Evolutionary conservation across 768 basidiomycete species (phyloP).

Genomic region (Lactarius quietus): DNA sequence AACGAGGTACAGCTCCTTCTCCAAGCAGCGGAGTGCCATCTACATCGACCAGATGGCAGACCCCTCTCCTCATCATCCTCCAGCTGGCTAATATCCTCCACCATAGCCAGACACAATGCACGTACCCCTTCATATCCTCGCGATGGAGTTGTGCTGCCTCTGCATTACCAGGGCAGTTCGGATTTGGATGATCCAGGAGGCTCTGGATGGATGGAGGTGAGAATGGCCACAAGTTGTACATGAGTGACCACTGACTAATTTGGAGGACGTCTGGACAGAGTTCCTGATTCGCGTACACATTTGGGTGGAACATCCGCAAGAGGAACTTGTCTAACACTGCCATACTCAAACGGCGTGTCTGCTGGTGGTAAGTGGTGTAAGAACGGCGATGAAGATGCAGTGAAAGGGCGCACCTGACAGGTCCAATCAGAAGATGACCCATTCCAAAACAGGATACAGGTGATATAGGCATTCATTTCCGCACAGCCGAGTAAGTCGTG

Average conservation of each 20-base stretch:
- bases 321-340: no score
- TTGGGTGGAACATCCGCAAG: slow-evolving; percentile 98
- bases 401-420: no score
- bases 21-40: no score
- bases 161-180: slow-evolving; percentile 96
- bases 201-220: slow-evolving; percentile 97
- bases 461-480: no score
- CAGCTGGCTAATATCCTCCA: slow-evolving; percentile 94
- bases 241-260: slow-evolving; percentile 98
- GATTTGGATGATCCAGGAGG: slow-evolving; percentile 95
- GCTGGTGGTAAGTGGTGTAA: no score
- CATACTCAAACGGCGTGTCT: no score
- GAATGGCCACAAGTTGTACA: slow-evolving; percentile 97
- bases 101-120: slow-evolving; percentile 89
- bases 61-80: slow-evolving; percentile 69
- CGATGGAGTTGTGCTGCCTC: slow-evolving; percentile 96
- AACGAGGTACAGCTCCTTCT: no score
- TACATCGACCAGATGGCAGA: no score
- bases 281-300: slow-evolving; percentile 97
- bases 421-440: no score
- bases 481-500: no score
- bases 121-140: slow-evolving; percentile 99
- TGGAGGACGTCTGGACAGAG: slow-evolving; percentile 98
- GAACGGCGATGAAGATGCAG: no score
- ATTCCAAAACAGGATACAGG: no score